Conservation (phyloP, 169 alveolate genomes). For the Toxoplasma gondii region DNA sequence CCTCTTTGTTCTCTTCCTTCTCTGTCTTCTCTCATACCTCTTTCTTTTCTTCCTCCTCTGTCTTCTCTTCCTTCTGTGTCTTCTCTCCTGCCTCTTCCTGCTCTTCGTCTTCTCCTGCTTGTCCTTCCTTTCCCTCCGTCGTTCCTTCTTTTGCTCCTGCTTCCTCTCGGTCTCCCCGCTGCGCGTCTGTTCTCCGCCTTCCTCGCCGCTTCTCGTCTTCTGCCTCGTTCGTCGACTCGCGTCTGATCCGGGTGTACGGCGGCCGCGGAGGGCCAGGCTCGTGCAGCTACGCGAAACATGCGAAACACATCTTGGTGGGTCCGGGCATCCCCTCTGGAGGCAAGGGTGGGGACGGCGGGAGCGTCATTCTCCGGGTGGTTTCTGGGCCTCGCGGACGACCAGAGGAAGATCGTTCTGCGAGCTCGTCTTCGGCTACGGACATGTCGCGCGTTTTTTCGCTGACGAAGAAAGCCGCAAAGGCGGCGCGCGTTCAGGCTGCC, state of each 20-base stretch:
- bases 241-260: neutral
- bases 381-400: neutral
- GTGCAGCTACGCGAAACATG: slow-evolving; percentile 6
- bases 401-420: neutral
- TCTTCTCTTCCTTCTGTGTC: neutral
- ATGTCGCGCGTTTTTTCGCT: neutral
- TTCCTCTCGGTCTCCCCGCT: neutral
- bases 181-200: neutral
- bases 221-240: neutral
- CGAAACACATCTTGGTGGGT: neutral
- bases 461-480: neutral
- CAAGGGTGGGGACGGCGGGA: slow-evolving; percentile 17
- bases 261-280: neutral
- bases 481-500: neutral
- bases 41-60: neutral
- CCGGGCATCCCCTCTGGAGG: slow-evolving; percentile 1
- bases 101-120: neutral
- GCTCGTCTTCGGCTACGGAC: neutral
- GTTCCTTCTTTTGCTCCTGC: too few species aligned
- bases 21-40: neutral
- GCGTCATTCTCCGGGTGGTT: slow-evolving; percentile 1
- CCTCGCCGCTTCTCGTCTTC: neutral
- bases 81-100: neutral
- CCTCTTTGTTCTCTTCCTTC: neutral
- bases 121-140: neutral